Evolutionary conservation across 805 yeast species (phyloP).

Genomic region (Pichia cephalocereana): DNA sequence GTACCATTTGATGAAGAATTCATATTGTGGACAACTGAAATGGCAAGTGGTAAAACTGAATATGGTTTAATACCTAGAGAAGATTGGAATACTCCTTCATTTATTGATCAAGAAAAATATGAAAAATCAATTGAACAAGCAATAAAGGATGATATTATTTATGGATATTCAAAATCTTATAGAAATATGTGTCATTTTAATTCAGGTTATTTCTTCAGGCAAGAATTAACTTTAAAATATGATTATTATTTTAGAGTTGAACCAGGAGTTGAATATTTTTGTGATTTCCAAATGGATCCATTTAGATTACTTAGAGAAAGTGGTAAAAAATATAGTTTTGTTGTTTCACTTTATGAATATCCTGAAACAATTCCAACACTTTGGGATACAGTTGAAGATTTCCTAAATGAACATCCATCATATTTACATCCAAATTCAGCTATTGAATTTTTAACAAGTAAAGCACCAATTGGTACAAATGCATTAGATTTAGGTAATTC

Average conservation of each 20-base stretch:
- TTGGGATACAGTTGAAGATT: slow-evolving; percentile 63
- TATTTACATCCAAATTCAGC: slow-evolving; percentile 51
- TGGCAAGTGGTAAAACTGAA: slow-evolving; percentile 67
- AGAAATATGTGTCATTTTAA: slow-evolving; percentile 93
- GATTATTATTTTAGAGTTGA: slow-evolving; percentile 95
- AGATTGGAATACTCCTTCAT: slow-evolving; percentile 81
- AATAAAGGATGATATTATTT: slow-evolving; percentile 43
- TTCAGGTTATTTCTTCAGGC: slow-evolving; percentile 82
- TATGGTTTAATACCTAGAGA: slow-evolving; percentile 77
- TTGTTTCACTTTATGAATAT: slow-evolving; percentile 72
- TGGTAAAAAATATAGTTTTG: slow-evolving; percentile 63
- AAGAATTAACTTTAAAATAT: slow-evolving; percentile 62
- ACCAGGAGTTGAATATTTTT: slow-evolving; percentile 70
- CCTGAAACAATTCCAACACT: slow-evolving; percentile 62
- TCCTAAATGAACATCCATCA: slow-evolving; percentile 51
- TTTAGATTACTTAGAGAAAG: slow-evolving; percentile 79
- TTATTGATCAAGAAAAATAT: slow-evolving; percentile 67
- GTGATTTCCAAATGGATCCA: slow-evolving; percentile 75
- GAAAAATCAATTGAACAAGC: slow-evolving; percentile 46
- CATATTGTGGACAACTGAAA: slow-evolving; percentile 51
- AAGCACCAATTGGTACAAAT: slow-evolving; percentile 38
- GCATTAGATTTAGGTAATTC: slow-evolving; percentile 31
- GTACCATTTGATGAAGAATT: slow-evolving; percentile 78
- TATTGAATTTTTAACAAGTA: slow-evolving; percentile 46
- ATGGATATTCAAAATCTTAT: slow-evolving; percentile 58